Conservation (phyloP, 2,329 filamentous ascomycete species). For the Colletotrichum gloeosporioides region DNA sequence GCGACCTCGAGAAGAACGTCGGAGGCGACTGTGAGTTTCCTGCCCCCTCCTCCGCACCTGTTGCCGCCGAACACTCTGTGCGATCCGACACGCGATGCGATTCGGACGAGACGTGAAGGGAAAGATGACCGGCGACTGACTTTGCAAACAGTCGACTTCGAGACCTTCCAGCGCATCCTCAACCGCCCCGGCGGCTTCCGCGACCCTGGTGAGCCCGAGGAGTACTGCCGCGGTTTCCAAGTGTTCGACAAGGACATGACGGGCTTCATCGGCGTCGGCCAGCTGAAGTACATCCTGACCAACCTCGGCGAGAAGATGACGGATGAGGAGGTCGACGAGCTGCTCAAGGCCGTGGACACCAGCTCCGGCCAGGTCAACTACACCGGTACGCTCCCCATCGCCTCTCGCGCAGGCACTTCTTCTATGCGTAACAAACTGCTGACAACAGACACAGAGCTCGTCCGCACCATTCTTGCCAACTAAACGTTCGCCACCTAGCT, state of each 20-base stretch:
- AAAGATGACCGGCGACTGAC: constrained; percentile 11
- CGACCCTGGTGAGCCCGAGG: constrained; percentile 95
- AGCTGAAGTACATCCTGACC: constrained; percentile 97
- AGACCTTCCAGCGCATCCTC: constrained; percentile 94
- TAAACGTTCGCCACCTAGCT: constrained; percentile 40
- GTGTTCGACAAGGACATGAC: constrained; percentile 99
- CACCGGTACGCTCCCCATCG: constrained; percentile 66
- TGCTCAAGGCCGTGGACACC: constrained; percentile 97
- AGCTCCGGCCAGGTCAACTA: constrained; percentile 98
- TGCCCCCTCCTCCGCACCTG: accelerated
- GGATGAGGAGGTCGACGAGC: constrained; percentile 97
- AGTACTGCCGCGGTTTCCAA: constrained; percentile 98
- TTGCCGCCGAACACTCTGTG: neutral
- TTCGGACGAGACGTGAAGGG: neutral
- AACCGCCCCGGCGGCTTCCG: constrained; percentile 98
- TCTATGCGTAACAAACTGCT: neutral
- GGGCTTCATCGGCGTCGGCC: constrained; percentile 95
- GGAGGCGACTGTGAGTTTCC: constrained; percentile 84
- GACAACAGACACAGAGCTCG: constrained; percentile 64
- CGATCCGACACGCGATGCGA: neutral
- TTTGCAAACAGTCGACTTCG: constrained; percentile 81
- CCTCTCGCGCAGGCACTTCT: accelerated
- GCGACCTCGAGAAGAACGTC: constrained; percentile 87
- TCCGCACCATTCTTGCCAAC: constrained; percentile 87
- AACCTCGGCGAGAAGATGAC: constrained; percentile 99